phyloP scores from a whole-genome alignment of 352 stramenopile genomes.

The Globisporangium acanthophoron region DNA sequence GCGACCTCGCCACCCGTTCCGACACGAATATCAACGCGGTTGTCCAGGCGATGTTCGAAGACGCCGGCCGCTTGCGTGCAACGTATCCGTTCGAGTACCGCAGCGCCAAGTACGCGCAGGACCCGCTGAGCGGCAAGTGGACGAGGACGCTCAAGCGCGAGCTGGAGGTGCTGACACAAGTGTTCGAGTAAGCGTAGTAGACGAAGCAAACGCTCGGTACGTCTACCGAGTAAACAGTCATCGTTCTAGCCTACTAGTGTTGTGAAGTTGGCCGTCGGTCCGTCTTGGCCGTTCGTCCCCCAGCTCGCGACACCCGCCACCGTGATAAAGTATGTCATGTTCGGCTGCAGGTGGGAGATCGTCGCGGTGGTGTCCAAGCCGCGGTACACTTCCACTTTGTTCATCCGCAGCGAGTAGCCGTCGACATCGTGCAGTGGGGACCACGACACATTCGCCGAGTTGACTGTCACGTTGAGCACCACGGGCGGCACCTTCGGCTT shows the following conservation, averaged over 20 bases:
- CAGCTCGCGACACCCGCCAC: constrained; percentile 61
- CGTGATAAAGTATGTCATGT: constrained; percentile 68
- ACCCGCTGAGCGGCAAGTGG: constrained; percentile 35
- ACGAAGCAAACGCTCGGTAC: background rate
- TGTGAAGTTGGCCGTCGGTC: constrained; percentile 66
- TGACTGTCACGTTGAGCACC: constrained; percentile 37
- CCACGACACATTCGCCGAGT: constrained; percentile 42
- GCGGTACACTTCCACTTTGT: constrained; percentile 71
- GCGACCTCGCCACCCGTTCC: constrained; percentile 33
- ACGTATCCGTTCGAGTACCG: constrained; percentile 65
- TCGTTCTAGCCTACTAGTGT: constrained; percentile 21
- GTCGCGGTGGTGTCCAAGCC: constrained; percentile 31
- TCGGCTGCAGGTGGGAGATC: constrained; percentile 41
- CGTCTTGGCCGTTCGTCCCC: constrained; percentile 50
- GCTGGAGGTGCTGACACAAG: constrained; percentile 1
- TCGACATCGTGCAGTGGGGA: constrained; percentile 36
- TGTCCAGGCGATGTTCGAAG: constrained; percentile 66
- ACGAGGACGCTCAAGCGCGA: constrained; percentile 27
- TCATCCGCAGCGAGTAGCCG: constrained; percentile 70
- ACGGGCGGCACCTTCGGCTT: constrained; percentile 22
- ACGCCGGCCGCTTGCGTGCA: constrained; percentile 44
- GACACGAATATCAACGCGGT: constrained; percentile 30
- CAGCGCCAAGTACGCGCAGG: constrained; percentile 45
- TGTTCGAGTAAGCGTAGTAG: constrained; percentile 4
- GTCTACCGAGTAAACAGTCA: background rate